Percentiles rank a stretch among this genome's conserved stretches.
Conservation (phyloP, 495 filamentous ascomycete genomes). For the Aspergillus conjunctus region DNA sequence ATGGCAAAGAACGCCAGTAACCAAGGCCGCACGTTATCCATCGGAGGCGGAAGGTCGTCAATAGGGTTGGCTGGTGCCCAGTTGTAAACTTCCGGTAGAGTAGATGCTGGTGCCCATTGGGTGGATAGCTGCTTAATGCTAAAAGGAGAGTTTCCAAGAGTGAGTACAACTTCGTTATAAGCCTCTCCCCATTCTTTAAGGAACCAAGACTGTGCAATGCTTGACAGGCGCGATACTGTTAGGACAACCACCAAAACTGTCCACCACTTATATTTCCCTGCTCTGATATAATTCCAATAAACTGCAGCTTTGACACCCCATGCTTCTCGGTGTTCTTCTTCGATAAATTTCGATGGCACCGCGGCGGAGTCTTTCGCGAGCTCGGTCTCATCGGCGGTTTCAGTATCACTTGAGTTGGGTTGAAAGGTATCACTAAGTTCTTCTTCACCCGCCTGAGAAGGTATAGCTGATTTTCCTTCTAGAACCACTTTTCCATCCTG, state of each 20-base stretch:
- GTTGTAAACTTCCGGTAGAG: slow-evolving; percentile 19
- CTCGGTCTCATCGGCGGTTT: slow-evolving; percentile 38
- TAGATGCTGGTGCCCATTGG: slow-evolving; percentile 6
- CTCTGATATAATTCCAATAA: slow-evolving; percentile 82
- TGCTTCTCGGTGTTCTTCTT: slow-evolving; percentile 75
- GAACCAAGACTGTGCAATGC: slow-evolving; percentile 72
- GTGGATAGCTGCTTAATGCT: not conserved
- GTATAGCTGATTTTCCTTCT: slow-evolving; percentile 41
- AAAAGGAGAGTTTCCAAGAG: slow-evolving; percentile 16
- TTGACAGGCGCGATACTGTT: slow-evolving; percentile 58
- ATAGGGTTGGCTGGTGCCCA: slow-evolving; percentile 44
- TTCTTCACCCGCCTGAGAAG: slow-evolving; percentile 17
- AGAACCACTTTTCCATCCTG: slow-evolving; percentile 54
- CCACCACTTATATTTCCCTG: slow-evolving; percentile 76
- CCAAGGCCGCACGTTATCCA: slow-evolving; percentile 72
- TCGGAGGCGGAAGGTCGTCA: slow-evolving; percentile 62
- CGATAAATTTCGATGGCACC: slow-evolving; percentile 74
- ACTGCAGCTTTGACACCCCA: slow-evolving; percentile 73
- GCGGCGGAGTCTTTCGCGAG: slow-evolving; percentile 50
- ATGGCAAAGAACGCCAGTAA: slow-evolving; percentile 66
- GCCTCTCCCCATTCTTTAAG: slow-evolving; percentile 84
- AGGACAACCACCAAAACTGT: slow-evolving; percentile 57
- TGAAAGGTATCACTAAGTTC: slow-evolving; percentile 25
- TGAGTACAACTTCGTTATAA: slow-evolving; percentile 49
- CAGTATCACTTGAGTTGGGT: slow-evolving; percentile 29